phyloP scores from a whole-genome alignment of 257 asterid genomes.

The Gentiana straminea region DNA sequence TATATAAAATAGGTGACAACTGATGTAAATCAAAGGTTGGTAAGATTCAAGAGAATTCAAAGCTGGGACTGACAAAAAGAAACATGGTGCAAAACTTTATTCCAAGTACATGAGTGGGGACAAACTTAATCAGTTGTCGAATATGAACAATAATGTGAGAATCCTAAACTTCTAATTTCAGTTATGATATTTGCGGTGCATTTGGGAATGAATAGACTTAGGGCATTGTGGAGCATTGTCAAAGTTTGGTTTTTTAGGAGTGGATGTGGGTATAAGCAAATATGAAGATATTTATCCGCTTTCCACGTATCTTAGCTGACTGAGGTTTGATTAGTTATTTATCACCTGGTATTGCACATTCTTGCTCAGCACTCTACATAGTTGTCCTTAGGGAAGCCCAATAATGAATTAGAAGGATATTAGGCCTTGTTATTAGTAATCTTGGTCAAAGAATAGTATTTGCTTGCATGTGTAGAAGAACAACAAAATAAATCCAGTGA shows the following conservation, averaged over 20 bases:
- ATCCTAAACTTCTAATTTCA: not conserved
- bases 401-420: not conserved
- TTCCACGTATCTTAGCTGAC: not conserved
- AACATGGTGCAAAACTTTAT: no score
- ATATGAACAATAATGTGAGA: not conserved
- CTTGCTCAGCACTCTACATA: not conserved
- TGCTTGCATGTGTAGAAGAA: no score
- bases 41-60: no score
- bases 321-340: not conserved
- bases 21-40: not conserved
- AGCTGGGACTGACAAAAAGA: no score
- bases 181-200: not conserved
- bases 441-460: no score
- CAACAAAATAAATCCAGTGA: no score
- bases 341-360: not conserved
- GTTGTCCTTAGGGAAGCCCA: not conserved
- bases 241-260: not conserved
- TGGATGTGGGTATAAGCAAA: not conserved
- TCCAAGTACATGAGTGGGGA: not conserved
- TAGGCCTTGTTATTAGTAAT: no score
- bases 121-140: not conserved
- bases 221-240: not conserved
- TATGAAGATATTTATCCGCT: not conserved
- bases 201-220: not conserved
- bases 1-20: not conserved